phyloP scores from a whole-genome alignment of 2,329 filamentous ascomycete genomes.

The Ascochyta pisi region DNA sequence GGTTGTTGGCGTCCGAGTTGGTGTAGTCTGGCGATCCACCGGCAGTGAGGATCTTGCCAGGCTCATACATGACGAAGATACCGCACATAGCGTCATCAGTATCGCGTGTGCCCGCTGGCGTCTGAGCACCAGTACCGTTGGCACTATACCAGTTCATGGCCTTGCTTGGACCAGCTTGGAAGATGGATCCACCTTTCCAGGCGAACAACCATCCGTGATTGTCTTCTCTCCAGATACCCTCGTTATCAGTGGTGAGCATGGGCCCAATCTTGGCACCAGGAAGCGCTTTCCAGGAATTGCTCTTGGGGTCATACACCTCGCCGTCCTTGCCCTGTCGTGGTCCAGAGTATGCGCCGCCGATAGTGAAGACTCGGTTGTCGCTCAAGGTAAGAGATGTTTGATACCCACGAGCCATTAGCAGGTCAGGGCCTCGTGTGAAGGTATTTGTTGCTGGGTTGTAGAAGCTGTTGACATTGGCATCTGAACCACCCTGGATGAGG shows the following conservation, averaged over 20 bases:
- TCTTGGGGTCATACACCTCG: constrained; percentile 30
- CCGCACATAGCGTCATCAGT: constrained; percentile 33
- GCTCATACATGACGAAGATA: constrained; percentile 36
- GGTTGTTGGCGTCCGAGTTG: constrained; percentile 26
- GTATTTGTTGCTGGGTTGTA: constrained; percentile 31
- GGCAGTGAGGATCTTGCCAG: constrained; percentile 35
- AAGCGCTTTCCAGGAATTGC: constrained; percentile 31
- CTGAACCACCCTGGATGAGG: constrained; percentile 34
- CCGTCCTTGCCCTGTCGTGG: constrained; percentile 32
- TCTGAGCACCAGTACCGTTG: constrained; percentile 24
- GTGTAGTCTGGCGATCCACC: constrained; percentile 36
- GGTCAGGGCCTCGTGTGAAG: constrained; percentile 27
- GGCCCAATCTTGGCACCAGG: constrained; percentile 25
- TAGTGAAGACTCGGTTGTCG: constrained; percentile 33
- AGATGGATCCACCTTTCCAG: constrained; percentile 30
- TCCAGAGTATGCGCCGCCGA: constrained; percentile 36
- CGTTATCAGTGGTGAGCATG: constrained; percentile 31
- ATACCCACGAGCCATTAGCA: constrained; percentile 36
- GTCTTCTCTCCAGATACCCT: constrained; percentile 35
- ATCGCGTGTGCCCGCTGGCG: constrained; percentile 29
- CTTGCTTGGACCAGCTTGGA: constrained; percentile 34
- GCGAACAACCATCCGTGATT: constrained; percentile 35
- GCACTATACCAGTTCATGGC: constrained; percentile 39
- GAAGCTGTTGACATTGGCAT: constrained; percentile 31
- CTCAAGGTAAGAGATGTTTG: constrained; percentile 30